A percentile compares a stretch with the other conserved stretches of the same genome.
Conservation (phyloP, 2,329 filamentous ascomycete species). For the Madurella fahalii region DNA sequence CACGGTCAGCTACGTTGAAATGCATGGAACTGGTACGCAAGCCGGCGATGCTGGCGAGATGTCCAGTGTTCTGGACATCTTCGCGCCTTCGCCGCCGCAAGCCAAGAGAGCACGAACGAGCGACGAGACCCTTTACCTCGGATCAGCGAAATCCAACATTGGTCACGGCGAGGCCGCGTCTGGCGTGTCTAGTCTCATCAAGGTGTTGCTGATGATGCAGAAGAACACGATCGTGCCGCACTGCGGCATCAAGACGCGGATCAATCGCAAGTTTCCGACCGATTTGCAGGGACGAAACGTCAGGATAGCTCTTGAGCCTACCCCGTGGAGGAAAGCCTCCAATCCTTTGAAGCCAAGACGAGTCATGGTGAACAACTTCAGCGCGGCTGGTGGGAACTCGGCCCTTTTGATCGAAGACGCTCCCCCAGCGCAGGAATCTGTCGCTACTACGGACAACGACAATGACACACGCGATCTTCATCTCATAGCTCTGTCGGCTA, state of each 20-base stretch:
- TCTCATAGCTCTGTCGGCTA: constrained; percentile 51
- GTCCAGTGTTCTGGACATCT: constrained; percentile 55
- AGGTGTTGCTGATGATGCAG: constrained; percentile 47
- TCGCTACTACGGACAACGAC: constrained; percentile 38
- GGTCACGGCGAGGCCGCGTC: constrained; percentile 46
- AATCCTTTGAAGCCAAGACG: constrained; percentile 31
- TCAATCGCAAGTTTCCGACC: constrained; percentile 6
- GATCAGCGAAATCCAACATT: constrained; percentile 49
- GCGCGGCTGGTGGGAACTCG: constrained; percentile 67
- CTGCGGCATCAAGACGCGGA: constrained; percentile 40
- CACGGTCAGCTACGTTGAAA: constrained; percentile 61
- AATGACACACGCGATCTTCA: constrained; percentile 51
- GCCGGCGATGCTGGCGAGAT: constrained; percentile 60
- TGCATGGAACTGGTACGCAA: constrained; percentile 66
- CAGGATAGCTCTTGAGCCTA: constrained; percentile 11
- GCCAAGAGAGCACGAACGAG: no score
- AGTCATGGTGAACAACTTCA: constrained; percentile 62
- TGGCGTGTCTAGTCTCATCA: constrained; percentile 41
- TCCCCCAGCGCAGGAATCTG: constrained; percentile 38
- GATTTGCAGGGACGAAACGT: constrained; percentile 11
- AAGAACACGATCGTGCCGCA: constrained; percentile 49
- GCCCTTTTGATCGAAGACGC: constrained; percentile 61
- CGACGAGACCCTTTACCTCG: constrained; percentile 39
- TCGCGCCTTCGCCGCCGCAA: constrained; percentile 38
- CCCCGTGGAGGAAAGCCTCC: not conserved